Percentiles rank a stretch among this genome's conserved stretches.
Conservation (phyloP, 495 filamentous ascomycete species). For the Xylaria nigripes region DNA sequence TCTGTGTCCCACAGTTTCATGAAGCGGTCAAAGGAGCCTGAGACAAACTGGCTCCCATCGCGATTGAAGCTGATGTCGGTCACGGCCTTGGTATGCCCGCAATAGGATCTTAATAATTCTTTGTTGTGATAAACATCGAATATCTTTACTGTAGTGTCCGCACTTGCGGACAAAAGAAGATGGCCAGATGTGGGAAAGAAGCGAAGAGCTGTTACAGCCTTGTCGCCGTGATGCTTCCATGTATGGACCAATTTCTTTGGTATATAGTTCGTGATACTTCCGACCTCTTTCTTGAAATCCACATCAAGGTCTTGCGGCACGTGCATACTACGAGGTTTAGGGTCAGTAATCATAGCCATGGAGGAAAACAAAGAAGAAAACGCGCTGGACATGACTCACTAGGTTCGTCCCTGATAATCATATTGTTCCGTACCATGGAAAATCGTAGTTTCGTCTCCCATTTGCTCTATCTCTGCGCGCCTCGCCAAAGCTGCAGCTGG, state of each 20-base stretch:
- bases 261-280: conserved; percentile 75
- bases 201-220: conserved; percentile 75
- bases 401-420: conserved; percentile 89
- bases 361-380: neutral
- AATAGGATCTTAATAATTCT: conserved; percentile 81
- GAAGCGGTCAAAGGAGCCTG: conserved; percentile 84
- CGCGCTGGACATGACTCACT: conserved; percentile 21
- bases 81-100: conserved; percentile 82
- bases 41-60: conserved; percentile 76
- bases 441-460: conserved; percentile 68
- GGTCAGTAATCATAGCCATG: neutral
- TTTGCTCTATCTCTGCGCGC: conserved; percentile 47
- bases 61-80: conserved; percentile 84
- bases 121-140: conserved; percentile 88
- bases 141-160: conserved; percentile 85
- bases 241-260: conserved; percentile 90
- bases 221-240: conserved; percentile 71
- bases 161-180: conserved; percentile 73
- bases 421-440: conserved; percentile 77
- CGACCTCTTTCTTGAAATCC: conserved; percentile 72
- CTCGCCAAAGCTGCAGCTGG: conserved; percentile 49
- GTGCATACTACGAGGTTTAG: conserved; percentile 54
- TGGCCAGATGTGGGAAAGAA: conserved; percentile 86
- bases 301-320: conserved; percentile 92
- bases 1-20: conserved; percentile 99